Percentiles rank a stretch among this genome's conserved stretches.
These are phyloP conservation scores for Tolypocladium pustulatum DNA, from an alignment of 2,329 filamentous ascomycete species.

Conservation along the genomic window DNA sequence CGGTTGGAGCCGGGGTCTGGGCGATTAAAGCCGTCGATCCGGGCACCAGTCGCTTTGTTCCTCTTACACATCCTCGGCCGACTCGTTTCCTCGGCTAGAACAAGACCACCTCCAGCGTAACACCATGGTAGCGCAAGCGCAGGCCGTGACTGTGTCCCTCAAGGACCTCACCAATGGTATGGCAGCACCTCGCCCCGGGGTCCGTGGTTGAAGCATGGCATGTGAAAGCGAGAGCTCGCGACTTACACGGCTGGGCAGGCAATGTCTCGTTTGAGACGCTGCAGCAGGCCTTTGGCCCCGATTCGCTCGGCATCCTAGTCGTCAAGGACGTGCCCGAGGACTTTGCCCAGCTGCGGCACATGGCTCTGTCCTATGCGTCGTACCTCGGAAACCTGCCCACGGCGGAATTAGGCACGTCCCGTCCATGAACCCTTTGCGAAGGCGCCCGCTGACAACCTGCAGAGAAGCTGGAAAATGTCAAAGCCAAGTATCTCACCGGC, in stretches of 20 bases:
- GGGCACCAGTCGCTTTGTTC: background rate
- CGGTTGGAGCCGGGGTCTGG: background rate
- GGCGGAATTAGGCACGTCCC: constrained; percentile 53
- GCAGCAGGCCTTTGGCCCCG: constrained; percentile 76
- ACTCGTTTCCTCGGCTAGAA: background rate
- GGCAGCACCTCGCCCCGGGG: constrained; percentile 4
- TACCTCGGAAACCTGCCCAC: constrained; percentile 75
- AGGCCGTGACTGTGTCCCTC: constrained; percentile 52
- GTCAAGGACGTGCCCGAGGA: constrained; percentile 71
- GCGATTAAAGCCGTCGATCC: background rate
- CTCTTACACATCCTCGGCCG: background rate
- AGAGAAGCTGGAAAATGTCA: constrained; percentile 48
- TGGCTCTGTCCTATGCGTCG: constrained; percentile 75
- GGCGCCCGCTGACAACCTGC: background rate
- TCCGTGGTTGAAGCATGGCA: background rate
- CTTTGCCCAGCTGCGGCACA: constrained; percentile 62
- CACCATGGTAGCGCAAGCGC: constrained; percentile 35
- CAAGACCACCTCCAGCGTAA: background rate
- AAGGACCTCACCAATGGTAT: constrained; percentile 48
- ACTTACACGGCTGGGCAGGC: constrained; percentile 29
- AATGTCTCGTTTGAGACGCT: constrained; percentile 58
- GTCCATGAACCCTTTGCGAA: background rate
- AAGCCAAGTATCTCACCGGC: constrained; percentile 56
- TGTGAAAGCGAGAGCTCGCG: background rate
- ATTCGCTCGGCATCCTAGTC: constrained; percentile 86